A percentile compares a stretch with the other conserved stretches of the same genome.
These are phyloP conservation scores for Tirmania nivea DNA, from an alignment of 495 filamentous ascomycete species.

Conservation along the genomic window DNA sequence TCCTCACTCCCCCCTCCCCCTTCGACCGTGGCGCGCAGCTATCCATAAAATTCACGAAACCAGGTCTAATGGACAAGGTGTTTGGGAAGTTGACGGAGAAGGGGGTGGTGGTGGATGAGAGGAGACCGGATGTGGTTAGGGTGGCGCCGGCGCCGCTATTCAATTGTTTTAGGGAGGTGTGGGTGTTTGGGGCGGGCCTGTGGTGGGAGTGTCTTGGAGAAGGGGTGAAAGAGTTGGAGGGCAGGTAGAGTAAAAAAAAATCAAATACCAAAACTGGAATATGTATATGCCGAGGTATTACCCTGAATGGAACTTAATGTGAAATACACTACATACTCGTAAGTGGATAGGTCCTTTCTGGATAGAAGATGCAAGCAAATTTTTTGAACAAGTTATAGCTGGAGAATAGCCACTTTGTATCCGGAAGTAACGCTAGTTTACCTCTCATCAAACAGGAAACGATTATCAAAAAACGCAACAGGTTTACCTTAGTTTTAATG, in stretches of 20 bases:
- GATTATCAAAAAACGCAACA: too few species aligned
- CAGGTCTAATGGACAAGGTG: slow-evolving; percentile 41
- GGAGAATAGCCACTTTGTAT: too few species aligned
- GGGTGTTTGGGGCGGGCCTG: slow-evolving; percentile 32
- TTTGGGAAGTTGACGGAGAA: slow-evolving; percentile 44
- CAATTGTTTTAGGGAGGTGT: slow-evolving; percentile 64
- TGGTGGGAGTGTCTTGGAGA: not conserved
- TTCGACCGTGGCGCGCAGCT: slow-evolving; percentile 67
- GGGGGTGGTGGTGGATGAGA: slow-evolving; percentile 67
- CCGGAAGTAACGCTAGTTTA: too few species aligned
- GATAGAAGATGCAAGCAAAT: too few species aligned
- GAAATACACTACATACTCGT: too few species aligned
- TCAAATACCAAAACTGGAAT: too few species aligned
- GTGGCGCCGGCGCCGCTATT: slow-evolving; percentile 87
- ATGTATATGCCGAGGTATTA: too few species aligned
- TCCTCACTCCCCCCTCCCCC: slow-evolving; percentile 62
- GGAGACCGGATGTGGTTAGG: slow-evolving; percentile 71
- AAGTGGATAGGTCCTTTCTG: too few species aligned
- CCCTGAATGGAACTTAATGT: too few species aligned
- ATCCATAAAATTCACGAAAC: slow-evolving; percentile 45
- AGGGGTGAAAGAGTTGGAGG: not conserved
- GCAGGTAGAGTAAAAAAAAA: not conserved
- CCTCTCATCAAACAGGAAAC: too few species aligned
- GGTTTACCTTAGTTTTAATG: too few species aligned
- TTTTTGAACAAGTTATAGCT: too few species aligned